Evolutionary conservation across 164 flowering plant species (phyloP).

Genomic region (Piper longum): DNA sequence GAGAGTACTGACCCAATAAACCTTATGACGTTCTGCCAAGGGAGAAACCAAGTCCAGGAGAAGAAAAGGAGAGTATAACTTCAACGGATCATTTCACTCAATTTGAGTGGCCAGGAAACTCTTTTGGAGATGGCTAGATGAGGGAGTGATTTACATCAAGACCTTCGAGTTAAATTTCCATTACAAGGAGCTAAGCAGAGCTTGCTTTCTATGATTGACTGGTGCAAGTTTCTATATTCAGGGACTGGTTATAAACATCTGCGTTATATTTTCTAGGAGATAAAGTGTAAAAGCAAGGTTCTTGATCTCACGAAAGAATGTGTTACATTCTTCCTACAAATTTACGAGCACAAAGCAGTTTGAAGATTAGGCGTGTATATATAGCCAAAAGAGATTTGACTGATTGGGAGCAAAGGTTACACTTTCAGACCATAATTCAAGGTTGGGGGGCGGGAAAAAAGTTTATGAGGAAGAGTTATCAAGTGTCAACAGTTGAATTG

Average conservation of each 20-base stretch:
- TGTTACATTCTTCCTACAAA: conserved; percentile 3
- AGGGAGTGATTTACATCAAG: conserved; percentile 27
- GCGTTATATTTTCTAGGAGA: conserved; percentile 6
- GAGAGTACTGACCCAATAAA: conserved; percentile 49
- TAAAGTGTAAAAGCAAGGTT: background rate
- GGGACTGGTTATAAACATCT: conserved; percentile 23
- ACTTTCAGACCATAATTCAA: conserved; percentile 40
- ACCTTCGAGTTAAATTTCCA: conserved; percentile 16
- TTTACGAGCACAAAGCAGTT: conserved; percentile 12
- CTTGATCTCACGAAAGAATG: no score
- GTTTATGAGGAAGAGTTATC: conserved; percentile 71
- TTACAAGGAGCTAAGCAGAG: conserved; percentile 1
- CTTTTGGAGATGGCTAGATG: conserved; percentile 15
- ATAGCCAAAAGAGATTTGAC: conserved; percentile 14
- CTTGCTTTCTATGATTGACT: conserved; percentile 15
- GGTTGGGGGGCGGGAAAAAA: conserved; percentile 79
- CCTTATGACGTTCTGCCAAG: conserved; percentile 37
- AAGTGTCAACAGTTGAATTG: conserved; percentile 45
- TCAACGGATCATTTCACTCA: conserved; percentile 42
- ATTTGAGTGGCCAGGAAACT: conserved; percentile 48
- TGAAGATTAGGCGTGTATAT: conserved; percentile 6
- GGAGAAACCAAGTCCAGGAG: conserved; percentile 21
- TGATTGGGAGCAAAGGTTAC: conserved; percentile 32
- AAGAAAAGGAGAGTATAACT: conserved; percentile 18
- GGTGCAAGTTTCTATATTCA: conserved; percentile 17